A percentile compares a stretch with the other conserved stretches of the same genome.
phyloP scores from a whole-genome alignment of 371 early-diverging fungal genomes.

The Rhizomucor miehei region DNA sequence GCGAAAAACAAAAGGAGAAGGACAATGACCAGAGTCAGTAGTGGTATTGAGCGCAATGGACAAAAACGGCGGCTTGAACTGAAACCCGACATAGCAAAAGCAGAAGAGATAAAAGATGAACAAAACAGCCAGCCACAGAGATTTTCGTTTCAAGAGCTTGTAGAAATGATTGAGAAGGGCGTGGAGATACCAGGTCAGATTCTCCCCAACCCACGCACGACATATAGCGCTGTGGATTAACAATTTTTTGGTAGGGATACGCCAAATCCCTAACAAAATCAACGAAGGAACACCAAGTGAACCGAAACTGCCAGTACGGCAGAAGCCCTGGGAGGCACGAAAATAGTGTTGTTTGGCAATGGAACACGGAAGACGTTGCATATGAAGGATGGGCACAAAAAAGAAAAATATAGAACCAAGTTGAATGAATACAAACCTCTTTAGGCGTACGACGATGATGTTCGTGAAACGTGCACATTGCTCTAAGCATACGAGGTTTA shows the following conservation, averaged over 20 bases:
- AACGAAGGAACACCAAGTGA: conserved; percentile 49
- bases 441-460: no score
- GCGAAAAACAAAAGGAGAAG: background rate
- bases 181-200: conserved; percentile 51
- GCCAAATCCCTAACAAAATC: conserved; percentile 53
- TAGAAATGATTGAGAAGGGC: conserved; percentile 50
- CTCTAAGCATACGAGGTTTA: no score
- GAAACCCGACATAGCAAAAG: conserved; percentile 1
- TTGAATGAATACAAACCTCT: no score
- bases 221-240: background rate
- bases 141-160: conserved; percentile 49
- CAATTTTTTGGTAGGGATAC: conserved; percentile 36
- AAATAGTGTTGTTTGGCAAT: background rate
- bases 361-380: no score
- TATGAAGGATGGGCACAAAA: no score
- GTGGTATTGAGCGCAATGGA: no score
- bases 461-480: no score
- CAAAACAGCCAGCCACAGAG: conserved; percentile 5
- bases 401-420: no score
- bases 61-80: no score
- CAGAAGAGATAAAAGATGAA: background rate
- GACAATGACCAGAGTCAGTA: background rate
- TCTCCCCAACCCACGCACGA: no score
- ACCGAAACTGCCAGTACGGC: conserved; percentile 37
- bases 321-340: conserved; percentile 48